Evolutionary conservation across 768 basidiomycete species (phyloP).

Genomic region (Jaapia argillacea): DNA sequence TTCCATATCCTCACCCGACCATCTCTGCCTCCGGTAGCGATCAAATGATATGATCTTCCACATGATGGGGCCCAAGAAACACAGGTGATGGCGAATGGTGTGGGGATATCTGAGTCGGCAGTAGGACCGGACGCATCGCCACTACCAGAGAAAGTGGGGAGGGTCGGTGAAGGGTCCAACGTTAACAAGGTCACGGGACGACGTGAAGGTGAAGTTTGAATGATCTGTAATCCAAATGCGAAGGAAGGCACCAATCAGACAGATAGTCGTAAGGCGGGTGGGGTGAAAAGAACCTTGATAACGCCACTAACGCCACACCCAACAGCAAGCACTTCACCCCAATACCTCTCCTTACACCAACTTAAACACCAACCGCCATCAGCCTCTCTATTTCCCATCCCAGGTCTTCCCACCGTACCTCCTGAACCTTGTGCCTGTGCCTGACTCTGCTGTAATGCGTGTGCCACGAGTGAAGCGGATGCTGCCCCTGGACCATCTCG

Average conservation of each 20-base stretch:
- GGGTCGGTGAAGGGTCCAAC: constrained; percentile 40
- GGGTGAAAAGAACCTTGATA: constrained; percentile 57
- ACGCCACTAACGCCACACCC: constrained; percentile 62
- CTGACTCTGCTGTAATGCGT: constrained; percentile 48
- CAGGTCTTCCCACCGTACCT: constrained; percentile 19
- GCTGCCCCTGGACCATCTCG: too few relatives aligned
- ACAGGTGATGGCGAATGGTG: constrained; percentile 61
- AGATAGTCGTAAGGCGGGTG: too few relatives aligned
- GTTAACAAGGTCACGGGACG: constrained; percentile 56
- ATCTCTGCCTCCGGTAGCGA: constrained; percentile 85
- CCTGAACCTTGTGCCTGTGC: constrained; percentile 13
- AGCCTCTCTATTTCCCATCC: constrained; percentile 62
- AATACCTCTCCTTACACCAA: constrained; percentile 95
- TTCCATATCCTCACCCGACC: constrained; percentile 89
- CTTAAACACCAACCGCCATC: constrained; percentile 89
- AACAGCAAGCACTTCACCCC: constrained; percentile 85
- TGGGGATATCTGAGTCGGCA: constrained; percentile 18
- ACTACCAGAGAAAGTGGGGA: constrained; percentile 9
- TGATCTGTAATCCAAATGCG: constrained; percentile 40
- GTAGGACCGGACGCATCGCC: constrained; percentile 13
- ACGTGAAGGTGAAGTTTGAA: constrained; percentile 61
- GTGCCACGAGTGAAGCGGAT: constrained; percentile 51
- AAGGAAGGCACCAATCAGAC: not conserved
- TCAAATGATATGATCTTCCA: constrained; percentile 87
- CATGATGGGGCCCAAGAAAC: constrained; percentile 93